Evolutionary conservation across 352 stramenopile genomes (phyloP).

Genomic region (Phytophthora boehmeriae): DNA sequence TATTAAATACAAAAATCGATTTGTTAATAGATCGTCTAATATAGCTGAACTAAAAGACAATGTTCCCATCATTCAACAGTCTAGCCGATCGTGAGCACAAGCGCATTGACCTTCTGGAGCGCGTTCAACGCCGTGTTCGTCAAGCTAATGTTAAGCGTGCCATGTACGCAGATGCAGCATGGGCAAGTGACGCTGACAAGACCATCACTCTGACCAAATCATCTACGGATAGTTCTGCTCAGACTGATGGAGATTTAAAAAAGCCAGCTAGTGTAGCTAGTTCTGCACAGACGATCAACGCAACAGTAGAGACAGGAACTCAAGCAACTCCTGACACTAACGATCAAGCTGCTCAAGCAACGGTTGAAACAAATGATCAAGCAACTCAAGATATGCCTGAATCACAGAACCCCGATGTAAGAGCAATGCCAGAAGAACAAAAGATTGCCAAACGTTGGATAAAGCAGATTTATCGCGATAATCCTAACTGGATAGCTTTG

Average conservation of each 20-base stretch:
- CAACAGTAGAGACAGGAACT: too few relatives aligned
- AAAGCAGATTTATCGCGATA: conserved; percentile 16
- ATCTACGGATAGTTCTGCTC: background rate
- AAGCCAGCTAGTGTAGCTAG: too few relatives aligned
- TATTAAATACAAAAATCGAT: background rate
- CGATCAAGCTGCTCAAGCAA: too few relatives aligned
- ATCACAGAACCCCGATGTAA: too few relatives aligned
- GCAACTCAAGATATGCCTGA: too few relatives aligned
- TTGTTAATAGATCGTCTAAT: background rate
- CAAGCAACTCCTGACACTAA: too few relatives aligned
- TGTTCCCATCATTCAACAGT: conserved; percentile 10
- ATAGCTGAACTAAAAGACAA: too few relatives aligned
- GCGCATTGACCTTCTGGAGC: conserved; percentile 1
- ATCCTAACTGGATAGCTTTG: conserved; percentile 8
- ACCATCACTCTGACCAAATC: background rate
- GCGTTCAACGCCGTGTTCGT: background rate
- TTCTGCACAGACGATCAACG: too few relatives aligned
- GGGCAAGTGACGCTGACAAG: background rate
- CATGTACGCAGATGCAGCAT: conserved; percentile 7
- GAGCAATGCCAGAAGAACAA: too few relatives aligned
- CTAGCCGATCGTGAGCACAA: conserved; percentile 3
- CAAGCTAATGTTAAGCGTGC: background rate
- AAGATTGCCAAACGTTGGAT: conserved; percentile 8
- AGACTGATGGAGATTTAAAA: conserved; percentile 1
- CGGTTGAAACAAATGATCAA: too few relatives aligned